These are phyloP conservation scores for Pelargonium citronellum DNA, from an alignment of 441 rosid genomes.

Conservation along the genomic window DNA sequence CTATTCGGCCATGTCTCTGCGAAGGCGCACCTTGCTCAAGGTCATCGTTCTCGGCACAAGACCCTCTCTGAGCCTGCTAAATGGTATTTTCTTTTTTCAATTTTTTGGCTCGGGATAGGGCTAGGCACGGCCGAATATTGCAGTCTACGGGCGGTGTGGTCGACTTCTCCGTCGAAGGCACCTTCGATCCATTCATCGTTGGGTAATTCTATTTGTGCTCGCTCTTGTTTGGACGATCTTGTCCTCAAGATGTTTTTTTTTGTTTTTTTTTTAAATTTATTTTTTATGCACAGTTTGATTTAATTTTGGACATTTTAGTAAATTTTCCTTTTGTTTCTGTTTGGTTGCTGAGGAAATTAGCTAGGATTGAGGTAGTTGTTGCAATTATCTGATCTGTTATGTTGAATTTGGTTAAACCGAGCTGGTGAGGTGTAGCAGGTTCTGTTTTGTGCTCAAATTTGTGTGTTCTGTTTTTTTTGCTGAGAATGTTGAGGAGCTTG, in stretches of 20 bases:
- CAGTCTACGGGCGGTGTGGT: slow-evolving; percentile 56
- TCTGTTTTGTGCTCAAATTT: neutral
- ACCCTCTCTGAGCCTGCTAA: too few relatives aligned
- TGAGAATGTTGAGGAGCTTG: neutral
- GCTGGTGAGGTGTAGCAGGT: neutral
- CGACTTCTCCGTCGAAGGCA: slow-evolving; percentile 73
- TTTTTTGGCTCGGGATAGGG: slow-evolving; percentile 54
- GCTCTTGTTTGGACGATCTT: too few relatives aligned
- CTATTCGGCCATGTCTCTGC: too few relatives aligned
- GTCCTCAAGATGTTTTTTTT: neutral
- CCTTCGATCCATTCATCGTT: slow-evolving; percentile 77
- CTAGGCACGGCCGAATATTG: slow-evolving; percentile 73
- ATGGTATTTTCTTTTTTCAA: too few relatives aligned
- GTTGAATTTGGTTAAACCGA: neutral
- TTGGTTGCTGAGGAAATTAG: slow-evolving; percentile 10
- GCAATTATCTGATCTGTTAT: neutral
- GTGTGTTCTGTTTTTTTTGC: neutral
- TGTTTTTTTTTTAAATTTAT: too few relatives aligned
- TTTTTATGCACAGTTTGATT: too few relatives aligned
- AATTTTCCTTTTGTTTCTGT: neutral
- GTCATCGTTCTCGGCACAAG: too few relatives aligned
- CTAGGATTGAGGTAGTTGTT: neutral
- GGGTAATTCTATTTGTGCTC: slow-evolving; percentile 51
- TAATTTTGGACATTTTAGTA: too few relatives aligned
- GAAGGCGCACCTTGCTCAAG: too few relatives aligned